phyloP scores from a whole-genome alignment of 2,329 filamentous ascomycete genomes.

The Neospermospora avenae region DNA sequence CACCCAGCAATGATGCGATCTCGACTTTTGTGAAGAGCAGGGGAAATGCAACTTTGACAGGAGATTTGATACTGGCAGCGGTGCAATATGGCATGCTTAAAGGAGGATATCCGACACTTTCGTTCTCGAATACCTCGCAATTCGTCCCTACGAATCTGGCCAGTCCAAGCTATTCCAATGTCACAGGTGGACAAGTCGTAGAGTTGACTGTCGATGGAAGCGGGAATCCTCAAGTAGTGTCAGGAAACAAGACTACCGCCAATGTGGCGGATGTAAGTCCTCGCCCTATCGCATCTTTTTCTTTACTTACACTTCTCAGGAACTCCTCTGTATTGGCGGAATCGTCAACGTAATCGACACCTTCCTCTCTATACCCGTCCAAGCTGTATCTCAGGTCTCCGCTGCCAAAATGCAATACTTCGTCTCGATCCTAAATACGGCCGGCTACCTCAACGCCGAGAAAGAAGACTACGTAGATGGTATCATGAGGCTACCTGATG shows the following conservation, averaged over 20 bases:
- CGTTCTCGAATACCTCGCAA: slow-evolving; percentile 16
- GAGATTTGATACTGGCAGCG: slow-evolving; percentile 17
- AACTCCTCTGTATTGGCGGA: slow-evolving; percentile 53
- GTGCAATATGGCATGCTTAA: slow-evolving; percentile 23
- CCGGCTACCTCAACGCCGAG: slow-evolving; percentile 12
- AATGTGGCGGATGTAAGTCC: slow-evolving; percentile 13
- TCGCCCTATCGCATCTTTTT: neutral
- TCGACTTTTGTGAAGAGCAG: slow-evolving; percentile 8
- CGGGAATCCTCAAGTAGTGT: slow-evolving; percentile 14
- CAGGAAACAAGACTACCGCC: slow-evolving; percentile 20
- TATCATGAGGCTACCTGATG: slow-evolving; percentile 17
- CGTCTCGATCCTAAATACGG: slow-evolving; percentile 18
- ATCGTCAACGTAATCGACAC: slow-evolving; percentile 52
- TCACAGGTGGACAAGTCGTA: slow-evolving; percentile 24
- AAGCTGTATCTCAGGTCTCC: slow-evolving; percentile 12
- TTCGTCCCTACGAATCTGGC: slow-evolving; percentile 20
- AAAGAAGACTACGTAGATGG: slow-evolving; percentile 17
- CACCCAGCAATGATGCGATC: slow-evolving; percentile 21
- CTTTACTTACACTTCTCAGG: slow-evolving; percentile 32
- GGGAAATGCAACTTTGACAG: slow-evolving; percentile 8
- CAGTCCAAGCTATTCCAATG: slow-evolving; percentile 21
- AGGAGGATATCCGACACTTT: slow-evolving; percentile 19
- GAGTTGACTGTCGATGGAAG: slow-evolving; percentile 12
- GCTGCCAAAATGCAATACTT: slow-evolving; percentile 18
- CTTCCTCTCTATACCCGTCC: slow-evolving; percentile 44